Evolutionary conservation across 1,284 basidiomycete genomes (phyloP).

Genomic region (Apiotrichum gamsii): DNA sequence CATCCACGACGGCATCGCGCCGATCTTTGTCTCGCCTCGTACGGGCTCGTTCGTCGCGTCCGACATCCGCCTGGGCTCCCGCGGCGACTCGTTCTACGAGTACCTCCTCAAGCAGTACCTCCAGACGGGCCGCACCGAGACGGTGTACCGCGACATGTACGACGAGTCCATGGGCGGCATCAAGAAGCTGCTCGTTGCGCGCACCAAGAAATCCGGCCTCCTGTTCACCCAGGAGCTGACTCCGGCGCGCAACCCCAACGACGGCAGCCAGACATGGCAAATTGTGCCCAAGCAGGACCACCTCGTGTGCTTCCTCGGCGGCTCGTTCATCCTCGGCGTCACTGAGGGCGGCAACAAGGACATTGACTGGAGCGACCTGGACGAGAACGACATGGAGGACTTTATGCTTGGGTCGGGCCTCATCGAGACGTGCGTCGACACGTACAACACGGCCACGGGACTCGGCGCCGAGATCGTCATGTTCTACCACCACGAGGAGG

Average conservation of each 20-base stretch:
- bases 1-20: constrained; percentile 65
- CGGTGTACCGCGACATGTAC: constrained; percentile 82
- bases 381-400: constrained; percentile 60
- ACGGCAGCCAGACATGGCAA: constrained; percentile 54
- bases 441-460: constrained; percentile 79
- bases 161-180: constrained; percentile 74
- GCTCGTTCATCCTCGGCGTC: constrained; percentile 83
- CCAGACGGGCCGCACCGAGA: constrained; percentile 62
- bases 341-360: constrained; percentile 58
- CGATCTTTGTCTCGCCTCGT: constrained; percentile 72
- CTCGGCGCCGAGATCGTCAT: constrained; percentile 75
- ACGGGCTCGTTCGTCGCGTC: constrained; percentile 66
- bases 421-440: constrained; percentile 78
- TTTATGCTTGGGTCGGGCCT: constrained; percentile 76
- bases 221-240: constrained; percentile 75
- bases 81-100: constrained; percentile 93
- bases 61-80: constrained; percentile 80
- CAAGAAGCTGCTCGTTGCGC: constrained; percentile 65
- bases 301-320: constrained; percentile 89
- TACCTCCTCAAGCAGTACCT: constrained; percentile 70
- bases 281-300: constrained; percentile 87
- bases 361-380: constrained; percentile 44
- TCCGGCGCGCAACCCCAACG: constrained; percentile 34
- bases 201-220: constrained; percentile 56
- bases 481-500: constrained; percentile 57